Conservation (phyloP, 208 protist genomes). For the Phytomonas serpens region DNA sequence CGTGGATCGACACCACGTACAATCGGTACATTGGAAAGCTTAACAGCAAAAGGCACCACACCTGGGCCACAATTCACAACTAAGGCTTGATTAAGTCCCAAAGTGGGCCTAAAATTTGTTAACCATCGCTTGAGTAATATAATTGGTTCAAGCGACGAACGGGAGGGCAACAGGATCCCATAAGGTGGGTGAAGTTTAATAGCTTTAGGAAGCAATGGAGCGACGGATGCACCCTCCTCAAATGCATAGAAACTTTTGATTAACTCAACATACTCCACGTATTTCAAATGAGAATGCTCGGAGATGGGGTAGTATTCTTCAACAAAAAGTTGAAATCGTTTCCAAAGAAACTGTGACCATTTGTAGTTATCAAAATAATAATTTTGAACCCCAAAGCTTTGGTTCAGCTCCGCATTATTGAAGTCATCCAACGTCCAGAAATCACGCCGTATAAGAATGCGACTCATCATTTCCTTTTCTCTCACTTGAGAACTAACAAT, state of each 20-base stretch:
- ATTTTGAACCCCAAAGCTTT: conserved; percentile 85
- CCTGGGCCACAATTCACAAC: conserved; percentile 51
- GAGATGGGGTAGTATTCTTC: conserved; percentile 76
- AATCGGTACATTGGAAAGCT: conserved; percentile 56
- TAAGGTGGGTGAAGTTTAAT: conserved; percentile 64
- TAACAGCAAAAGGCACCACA: conserved; percentile 41
- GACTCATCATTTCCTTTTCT: conserved; percentile 52
- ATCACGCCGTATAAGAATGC: conserved; percentile 71
- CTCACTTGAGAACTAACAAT: conserved; percentile 26
- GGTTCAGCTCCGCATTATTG: conserved; percentile 82
- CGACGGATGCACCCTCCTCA: conserved; percentile 51
- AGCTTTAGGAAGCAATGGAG: conserved; percentile 34
- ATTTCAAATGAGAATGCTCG: conserved; percentile 75
- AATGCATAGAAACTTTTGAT: conserved; percentile 74
- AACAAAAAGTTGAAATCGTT: conserved; percentile 74
- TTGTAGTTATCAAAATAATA: conserved; percentile 89
- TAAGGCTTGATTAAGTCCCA: conserved; percentile 65
- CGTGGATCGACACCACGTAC: conserved; percentile 70
- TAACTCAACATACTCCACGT: conserved; percentile 70
- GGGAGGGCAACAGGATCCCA: conserved; percentile 37
- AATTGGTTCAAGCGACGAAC: conserved; percentile 58
- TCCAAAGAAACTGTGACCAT: conserved; percentile 86
- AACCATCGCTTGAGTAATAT: conserved; percentile 70
- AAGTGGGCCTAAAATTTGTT: conserved; percentile 42
- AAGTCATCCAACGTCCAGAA: conserved; percentile 85